Percentiles rank a stretch among this genome's conserved stretches.
Evolutionary conservation across 1,284 basidiomycete genomes (phyloP).

Genomic region (Afroboletus lepidellus): DNA sequence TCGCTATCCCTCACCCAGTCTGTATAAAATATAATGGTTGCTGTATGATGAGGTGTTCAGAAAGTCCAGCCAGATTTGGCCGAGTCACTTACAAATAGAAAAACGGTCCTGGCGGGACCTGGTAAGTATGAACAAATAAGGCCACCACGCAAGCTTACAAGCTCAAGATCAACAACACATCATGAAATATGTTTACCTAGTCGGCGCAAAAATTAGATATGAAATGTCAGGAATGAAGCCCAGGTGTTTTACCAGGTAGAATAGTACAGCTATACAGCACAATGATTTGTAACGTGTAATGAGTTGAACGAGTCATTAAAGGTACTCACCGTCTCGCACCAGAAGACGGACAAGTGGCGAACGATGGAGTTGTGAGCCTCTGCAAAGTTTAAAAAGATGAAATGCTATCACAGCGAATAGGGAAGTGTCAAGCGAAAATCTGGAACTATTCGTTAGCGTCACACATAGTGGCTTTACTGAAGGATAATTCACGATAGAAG

Average conservation of each 20-base stretch:
- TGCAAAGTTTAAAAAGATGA: slow-evolving; percentile 1
- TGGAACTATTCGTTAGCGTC: neutral
- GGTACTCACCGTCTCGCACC: slow-evolving; percentile 5
- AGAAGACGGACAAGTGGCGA: slow-evolving; percentile 9
- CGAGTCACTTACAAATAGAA: neutral
- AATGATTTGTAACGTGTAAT: neutral
- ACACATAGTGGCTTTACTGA: neutral
- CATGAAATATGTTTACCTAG: neutral
- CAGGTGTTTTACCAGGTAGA: slow-evolving; percentile 1
- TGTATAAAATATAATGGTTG: neutral
- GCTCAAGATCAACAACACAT: neutral
- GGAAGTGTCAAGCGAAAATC: slow-evolving; percentile 1
- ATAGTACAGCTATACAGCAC: neutral
- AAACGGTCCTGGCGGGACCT: neutral
- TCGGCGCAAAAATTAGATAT: neutral
- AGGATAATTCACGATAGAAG: neutral
- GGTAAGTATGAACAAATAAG: neutral
- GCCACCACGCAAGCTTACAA: neutral
- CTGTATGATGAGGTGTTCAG: neutral
- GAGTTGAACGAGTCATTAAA: neutral
- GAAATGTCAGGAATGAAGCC: neutral
- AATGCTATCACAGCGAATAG: neutral
- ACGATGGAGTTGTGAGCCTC: neutral
- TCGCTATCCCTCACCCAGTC: neutral
- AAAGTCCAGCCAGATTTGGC: too few relatives aligned